phyloP scores from a whole-genome alignment of 176 grass and related monocot species.

The Cocos nucifera region DNA sequence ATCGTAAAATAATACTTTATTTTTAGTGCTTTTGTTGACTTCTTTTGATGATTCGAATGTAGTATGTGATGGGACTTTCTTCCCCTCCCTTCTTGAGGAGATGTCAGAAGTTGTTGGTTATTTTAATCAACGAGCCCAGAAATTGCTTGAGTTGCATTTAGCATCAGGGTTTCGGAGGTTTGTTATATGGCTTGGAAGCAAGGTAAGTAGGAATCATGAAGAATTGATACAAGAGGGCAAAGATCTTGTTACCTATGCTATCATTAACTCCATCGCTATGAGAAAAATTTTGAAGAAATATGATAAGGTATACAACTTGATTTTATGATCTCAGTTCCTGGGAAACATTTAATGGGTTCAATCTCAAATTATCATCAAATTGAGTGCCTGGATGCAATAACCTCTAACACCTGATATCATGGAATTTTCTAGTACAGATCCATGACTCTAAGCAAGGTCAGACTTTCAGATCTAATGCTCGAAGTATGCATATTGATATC shows the following conservation, averaged over 20 bases:
- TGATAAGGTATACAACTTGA: constrained; percentile 45
- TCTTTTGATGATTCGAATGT: constrained; percentile 21
- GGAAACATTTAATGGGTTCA: too few relatives aligned
- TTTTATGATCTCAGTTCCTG: background rate
- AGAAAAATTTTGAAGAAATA: constrained; percentile 94
- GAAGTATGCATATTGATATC: constrained; percentile 82
- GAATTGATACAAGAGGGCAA: constrained; percentile 56
- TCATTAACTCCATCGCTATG: constrained; percentile 90
- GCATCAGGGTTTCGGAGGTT: constrained; percentile 72
- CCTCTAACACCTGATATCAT: background rate
- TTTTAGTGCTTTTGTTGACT: too few relatives aligned
- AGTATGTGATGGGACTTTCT: constrained; percentile 90
- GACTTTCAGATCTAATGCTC: constrained; percentile 73
- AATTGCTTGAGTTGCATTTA: constrained; percentile 60
- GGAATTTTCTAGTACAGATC: constrained; percentile 26
- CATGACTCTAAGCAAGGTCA: constrained; percentile 91
- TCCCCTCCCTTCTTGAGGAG: constrained; percentile 62
- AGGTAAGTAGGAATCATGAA: constrained; percentile 30
- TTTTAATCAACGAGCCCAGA: constrained; percentile 76
- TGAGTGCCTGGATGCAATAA: too few relatives aligned
- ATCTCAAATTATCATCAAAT: too few relatives aligned
- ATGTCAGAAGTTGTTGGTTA: constrained; percentile 73
- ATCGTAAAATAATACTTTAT: too few relatives aligned
- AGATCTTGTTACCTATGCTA: constrained; percentile 74
- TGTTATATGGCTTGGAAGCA: constrained; percentile 39